These are phyloP conservation scores for Sporormia fimetaria DNA, from an alignment of 495 filamentous ascomycete species.

Conservation along the genomic window DNA sequence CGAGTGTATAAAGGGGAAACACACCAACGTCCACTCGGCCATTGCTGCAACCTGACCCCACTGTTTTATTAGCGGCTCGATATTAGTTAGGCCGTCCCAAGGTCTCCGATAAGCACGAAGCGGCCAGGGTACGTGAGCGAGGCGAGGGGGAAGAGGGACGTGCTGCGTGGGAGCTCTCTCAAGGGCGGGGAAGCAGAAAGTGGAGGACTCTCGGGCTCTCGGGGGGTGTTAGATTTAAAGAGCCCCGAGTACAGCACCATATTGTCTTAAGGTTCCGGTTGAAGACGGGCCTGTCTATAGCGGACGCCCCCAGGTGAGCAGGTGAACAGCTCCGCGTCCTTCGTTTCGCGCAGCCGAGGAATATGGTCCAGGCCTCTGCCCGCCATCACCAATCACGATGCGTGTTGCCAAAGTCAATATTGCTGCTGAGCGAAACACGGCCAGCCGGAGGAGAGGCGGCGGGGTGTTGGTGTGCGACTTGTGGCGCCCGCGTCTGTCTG, in stretches of 20 bases:
- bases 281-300: slow-evolving; percentile 1
- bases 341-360: slow-evolving; percentile 9
- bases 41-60: slow-evolving; percentile 22
- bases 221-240: no score
- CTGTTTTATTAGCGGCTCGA: slow-evolving; percentile 24
- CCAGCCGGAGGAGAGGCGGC: slow-evolving; percentile 4
- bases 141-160: slow-evolving; percentile 5
- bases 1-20: slow-evolving; percentile 7
- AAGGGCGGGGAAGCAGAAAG: slow-evolving; percentile 1
- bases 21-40: slow-evolving; percentile 27
- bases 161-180: slow-evolving; percentile 3
- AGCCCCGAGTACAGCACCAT: background rate
- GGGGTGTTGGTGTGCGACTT: slow-evolving; percentile 1
- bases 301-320: slow-evolving; percentile 8
- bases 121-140: slow-evolving; percentile 15
- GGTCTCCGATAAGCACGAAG: slow-evolving; percentile 26
- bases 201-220: no score
- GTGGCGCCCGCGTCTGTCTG: slow-evolving; percentile 2
- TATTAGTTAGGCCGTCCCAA: slow-evolving; percentile 24
- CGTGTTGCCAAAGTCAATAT: background rate
- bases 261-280: background rate
- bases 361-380: background rate
- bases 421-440: slow-evolving; percentile 6
- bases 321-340: slow-evolving; percentile 12
- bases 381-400: slow-evolving; percentile 8